Conservation (phyloP, 495 filamentous ascomycete species). For the Podospora conica region DNA sequence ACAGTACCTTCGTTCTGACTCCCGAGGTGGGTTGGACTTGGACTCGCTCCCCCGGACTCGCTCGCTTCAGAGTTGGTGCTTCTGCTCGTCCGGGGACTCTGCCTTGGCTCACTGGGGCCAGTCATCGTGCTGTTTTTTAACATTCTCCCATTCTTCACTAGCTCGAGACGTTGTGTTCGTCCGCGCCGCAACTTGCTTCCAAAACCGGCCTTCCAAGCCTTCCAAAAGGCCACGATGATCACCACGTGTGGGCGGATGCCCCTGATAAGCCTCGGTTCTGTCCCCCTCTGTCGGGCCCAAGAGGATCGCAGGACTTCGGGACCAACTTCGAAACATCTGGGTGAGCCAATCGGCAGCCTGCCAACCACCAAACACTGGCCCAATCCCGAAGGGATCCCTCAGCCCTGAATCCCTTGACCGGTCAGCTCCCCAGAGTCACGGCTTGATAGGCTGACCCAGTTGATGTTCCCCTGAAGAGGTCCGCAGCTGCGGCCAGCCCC, state of each 20-base stretch:
- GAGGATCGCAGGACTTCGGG: background rate
- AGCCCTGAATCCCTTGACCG: background rate
- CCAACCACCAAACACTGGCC: background rate
- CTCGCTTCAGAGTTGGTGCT: background rate
- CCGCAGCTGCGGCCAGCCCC: no score
- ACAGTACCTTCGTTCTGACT: no score
- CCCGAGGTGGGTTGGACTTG: no score
- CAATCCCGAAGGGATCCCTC: background rate
- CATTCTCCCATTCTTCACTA: background rate
- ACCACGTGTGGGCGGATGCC: background rate
- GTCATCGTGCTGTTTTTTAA: no score
- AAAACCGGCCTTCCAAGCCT: background rate
- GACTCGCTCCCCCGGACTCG: background rate
- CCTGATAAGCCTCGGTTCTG: background rate
- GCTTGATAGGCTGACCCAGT: no score
- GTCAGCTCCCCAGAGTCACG: no score
- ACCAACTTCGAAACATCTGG: background rate
- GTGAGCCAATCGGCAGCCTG: background rate
- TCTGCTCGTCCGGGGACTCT: background rate
- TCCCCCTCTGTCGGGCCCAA: background rate
- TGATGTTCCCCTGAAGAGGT: no score
- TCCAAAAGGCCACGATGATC: background rate
- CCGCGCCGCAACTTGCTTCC: background rate
- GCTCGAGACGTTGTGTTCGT: background rate
- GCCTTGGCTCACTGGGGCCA: background rate